Base-by-base conservation (phyloP, 768 basidiomycete species). In the Macrolepiota dolichaula region DNA sequence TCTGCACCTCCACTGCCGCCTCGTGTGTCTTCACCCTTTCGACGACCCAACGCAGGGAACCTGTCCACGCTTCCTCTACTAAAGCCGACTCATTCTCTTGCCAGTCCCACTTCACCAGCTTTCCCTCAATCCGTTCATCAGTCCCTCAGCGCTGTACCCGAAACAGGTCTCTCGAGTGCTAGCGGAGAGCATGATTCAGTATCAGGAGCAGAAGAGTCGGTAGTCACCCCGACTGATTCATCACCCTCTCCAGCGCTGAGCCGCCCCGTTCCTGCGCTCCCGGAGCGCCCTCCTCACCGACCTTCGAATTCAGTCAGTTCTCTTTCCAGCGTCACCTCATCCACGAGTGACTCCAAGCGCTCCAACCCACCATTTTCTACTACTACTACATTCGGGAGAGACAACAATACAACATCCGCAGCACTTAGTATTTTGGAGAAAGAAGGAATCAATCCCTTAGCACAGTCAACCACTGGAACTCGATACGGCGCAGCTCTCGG, bases 401-500 rank as follows among this genome's bases (percentile, higher is more conserved):
- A 29, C 22, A 44, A 37, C 50, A 29, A 62, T n/a, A 29, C 63
- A 46, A 62, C 63, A 55, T 59, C 61, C 32, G 51, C 64, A 22
- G 64, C 64, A 12, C 59, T 59, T 19, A 65, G 36, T 36, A 67
- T 61, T 50, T 63, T 64, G 35, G 66, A 66, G 38, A 58, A 61
- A 35, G 66, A 64, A 46, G 62, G 57, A 10, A 63, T 71, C 32
- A 65, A 55, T 25, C 74, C 76, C 5, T 62, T 78, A 10, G 61
- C 70, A 47, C 72, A 70, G 17, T 72, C 69, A 51, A 51, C 81
- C 27, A 89, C 89, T 2, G 90, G 90, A 27, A 86, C 85, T 17
- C 79, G 87, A 27, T 90, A 89, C 66, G 88, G 89, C 11, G 73
- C 75, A 15, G 86, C 83, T 0, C 74, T 89, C 10, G 72, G 74